phyloP scores from a whole-genome alignment of 1,139 yeast genomes.

The Magnusiomyces suaveolens region DNA sequence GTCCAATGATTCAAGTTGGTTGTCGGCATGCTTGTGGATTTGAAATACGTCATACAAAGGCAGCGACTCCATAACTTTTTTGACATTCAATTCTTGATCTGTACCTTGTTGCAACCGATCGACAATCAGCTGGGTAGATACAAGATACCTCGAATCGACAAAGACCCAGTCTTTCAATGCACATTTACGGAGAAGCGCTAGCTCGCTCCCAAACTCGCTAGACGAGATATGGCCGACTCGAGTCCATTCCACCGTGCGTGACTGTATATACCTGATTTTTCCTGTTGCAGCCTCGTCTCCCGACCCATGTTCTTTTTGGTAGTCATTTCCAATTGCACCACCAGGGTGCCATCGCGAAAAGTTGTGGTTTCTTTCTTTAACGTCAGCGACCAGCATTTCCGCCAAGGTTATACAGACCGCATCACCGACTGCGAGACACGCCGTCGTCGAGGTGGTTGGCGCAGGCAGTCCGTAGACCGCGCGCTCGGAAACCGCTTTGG shows the following conservation, averaged over 20 bases:
- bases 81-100: not conserved
- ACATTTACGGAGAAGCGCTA: constrained; percentile 20
- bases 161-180: constrained; percentile 20
- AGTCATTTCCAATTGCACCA: constrained; percentile 69
- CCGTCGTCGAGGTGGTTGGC: constrained; percentile 76
- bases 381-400: constrained; percentile 55
- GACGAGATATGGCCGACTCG: not conserved
- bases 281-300: not conserved
- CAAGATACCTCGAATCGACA: constrained; percentile 12
- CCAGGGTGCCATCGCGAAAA: constrained; percentile 81
- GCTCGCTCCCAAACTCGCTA: constrained; percentile 9
- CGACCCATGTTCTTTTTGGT: constrained; percentile 17
- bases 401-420: constrained; percentile 65
- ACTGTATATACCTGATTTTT: not conserved
- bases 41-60: not conserved
- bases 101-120: too few species aligned
- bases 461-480: constrained; percentile 75
- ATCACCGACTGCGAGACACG: constrained; percentile 68
- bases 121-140: not conserved
- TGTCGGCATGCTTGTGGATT: not conserved
- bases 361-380: constrained; percentile 41
- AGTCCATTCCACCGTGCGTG: constrained; percentile 7
- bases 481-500: constrained; percentile 48
- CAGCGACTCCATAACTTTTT: not conserved
- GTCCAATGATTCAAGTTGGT: not conserved